Conservation (phyloP, 768 basidiomycete species). For the Serendipita sp. region DNA sequence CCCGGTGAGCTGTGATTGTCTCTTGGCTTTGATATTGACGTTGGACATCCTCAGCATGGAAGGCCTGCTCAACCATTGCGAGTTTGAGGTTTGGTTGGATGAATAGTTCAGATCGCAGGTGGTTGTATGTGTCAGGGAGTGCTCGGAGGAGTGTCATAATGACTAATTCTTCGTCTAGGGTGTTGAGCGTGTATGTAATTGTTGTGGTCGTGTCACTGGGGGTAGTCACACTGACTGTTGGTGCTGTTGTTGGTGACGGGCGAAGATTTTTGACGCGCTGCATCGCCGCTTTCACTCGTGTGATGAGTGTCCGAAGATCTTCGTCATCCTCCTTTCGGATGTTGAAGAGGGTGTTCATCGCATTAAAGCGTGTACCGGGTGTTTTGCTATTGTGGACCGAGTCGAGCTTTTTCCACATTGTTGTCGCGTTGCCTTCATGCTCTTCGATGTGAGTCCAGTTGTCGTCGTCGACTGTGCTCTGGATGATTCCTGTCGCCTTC, state of each 20-base stretch:
- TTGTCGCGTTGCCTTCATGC: neutral
- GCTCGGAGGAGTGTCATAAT: slow-evolving; percentile 7
- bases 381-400: slow-evolving; percentile 12
- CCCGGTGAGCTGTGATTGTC: neutral
- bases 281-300: slow-evolving; percentile 10
- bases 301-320: slow-evolving; percentile 10
- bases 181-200: slow-evolving; percentile 8
- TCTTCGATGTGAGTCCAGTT: neutral
- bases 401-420: slow-evolving; percentile 12
- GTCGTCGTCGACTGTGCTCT: neutral
- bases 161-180: slow-evolving; percentile 11
- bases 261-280: slow-evolving; percentile 12
- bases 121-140: neutral
- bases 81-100: neutral
- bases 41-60: neutral
- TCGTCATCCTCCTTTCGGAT: slow-evolving; percentile 11
- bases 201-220: too few relatives aligned
- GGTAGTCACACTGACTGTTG: neutral
- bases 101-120: neutral
- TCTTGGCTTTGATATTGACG: neutral
- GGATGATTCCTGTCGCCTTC: neutral
- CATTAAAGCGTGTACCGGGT: slow-evolving; percentile 12
- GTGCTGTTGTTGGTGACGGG: neutral
- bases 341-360: slow-evolving; percentile 11
- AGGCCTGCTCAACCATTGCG: neutral